Evolutionary conservation across 1,139 yeast genomes (phyloP).

Genomic region (Pichia cactophila): DNA sequence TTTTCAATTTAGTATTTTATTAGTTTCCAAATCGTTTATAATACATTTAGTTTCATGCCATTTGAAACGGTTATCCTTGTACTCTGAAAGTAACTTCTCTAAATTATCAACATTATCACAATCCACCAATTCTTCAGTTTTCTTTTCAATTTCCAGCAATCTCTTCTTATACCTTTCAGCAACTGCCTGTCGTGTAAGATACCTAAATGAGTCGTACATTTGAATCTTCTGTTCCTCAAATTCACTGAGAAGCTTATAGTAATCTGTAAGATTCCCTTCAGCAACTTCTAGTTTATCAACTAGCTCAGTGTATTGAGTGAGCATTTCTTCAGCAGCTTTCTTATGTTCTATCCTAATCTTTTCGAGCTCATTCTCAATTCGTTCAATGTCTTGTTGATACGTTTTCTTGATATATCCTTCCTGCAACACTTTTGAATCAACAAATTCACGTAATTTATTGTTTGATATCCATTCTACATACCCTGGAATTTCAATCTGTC

Average conservation of each 20-base stretch:
- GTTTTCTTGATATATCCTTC: conserved; percentile 25
- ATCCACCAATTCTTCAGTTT: conserved; percentile 27
- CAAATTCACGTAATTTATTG: conserved; percentile 24
- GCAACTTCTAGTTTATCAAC: conserved; percentile 6
- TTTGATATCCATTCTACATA: conserved; percentile 18
- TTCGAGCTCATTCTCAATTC: conserved; percentile 12
- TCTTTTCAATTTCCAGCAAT: conserved; percentile 28
- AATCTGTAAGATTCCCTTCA: conserved; percentile 13
- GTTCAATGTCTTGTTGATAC: conserved; percentile 5
- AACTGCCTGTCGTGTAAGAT: conserved; percentile 29
- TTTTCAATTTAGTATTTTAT: conserved; percentile 52
- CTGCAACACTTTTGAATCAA: conserved; percentile 20
- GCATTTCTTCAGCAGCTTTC: conserved; percentile 25
- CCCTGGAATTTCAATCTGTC: conserved; percentile 2
- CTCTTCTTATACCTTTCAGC: conserved; percentile 26
- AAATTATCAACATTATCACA: conserved; percentile 14
- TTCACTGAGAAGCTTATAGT: conserved; percentile 13
- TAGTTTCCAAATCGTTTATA: conserved; percentile 42
- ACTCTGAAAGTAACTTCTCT: conserved; percentile 36
- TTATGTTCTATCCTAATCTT: conserved; percentile 13
- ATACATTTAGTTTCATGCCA: neutral
- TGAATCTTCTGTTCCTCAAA: conserved; percentile 26
- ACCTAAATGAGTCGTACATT: conserved; percentile 35
- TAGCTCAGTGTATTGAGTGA: conserved; percentile 8
- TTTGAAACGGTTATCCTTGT: conserved; percentile 35